Evolutionary conservation across 1,284 basidiomycete genomes (phyloP), one percentile per base, ranked within the genome.

Genomic region (Sutorius eximius): DNA sequence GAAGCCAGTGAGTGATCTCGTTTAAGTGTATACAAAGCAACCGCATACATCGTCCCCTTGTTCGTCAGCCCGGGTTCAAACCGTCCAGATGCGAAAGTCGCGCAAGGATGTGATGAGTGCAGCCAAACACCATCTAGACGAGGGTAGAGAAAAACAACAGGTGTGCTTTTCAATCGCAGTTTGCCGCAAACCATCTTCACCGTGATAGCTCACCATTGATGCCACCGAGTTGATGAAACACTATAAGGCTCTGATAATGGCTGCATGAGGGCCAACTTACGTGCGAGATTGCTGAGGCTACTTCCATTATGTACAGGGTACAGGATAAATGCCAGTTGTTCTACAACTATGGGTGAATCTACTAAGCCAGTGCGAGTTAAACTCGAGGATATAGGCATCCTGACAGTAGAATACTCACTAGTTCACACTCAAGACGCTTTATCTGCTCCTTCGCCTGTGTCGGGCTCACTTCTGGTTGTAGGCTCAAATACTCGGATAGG

Each of bases 401-500:
- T 18, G 36, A 16, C 29, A 18, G 47, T 29, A 32, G 8, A 29
- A 30, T 33, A 58, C 69, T 66, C 46, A 71, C 69, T 52, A 71
- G 66, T 57, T 71, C 69, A 41, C 15, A 51, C 20, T 66, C 54
- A 11, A 56, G 52, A 37, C 56, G 72, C 18, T 49, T 57, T 18
- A 57, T 42, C 37, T 44, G 46, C 36, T 58, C 55, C 44, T 41
- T 53, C 34, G 42, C 53, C 27, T 45, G 51, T 24, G 43, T 20
- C 5, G 46, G 27, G 16, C 41, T 34, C n/a, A 20, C 13, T 34
- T 72, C 68, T 1, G 86, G 82, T 60, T 71, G 75, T 43, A 99
- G 75, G 33, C 87, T 83, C 12, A 99, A 80, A 70, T 99, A 99
- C 73, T 98, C 95, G 1, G 90, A 82, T 61, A 93, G 82, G 64